Evolutionary conservation across 441 rosid genomes (phyloP).

Genomic region (Sinapis alba): DNA sequence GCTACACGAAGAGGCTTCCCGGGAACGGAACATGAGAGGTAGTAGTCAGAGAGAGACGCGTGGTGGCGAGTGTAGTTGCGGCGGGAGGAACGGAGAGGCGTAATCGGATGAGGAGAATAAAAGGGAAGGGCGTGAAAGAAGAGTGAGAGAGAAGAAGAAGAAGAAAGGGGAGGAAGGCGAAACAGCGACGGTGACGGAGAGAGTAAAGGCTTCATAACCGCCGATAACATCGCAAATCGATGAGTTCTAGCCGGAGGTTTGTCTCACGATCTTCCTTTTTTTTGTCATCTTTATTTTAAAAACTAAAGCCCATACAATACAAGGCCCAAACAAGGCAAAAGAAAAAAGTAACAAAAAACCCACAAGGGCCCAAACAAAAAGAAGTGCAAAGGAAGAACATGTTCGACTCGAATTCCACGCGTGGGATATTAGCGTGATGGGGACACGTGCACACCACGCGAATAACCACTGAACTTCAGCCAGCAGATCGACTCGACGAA

Average conservation of each 20-base stretch:
- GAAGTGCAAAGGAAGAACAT: no score
- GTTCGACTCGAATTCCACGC: no score
- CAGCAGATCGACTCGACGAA: no score
- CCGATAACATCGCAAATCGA: constrained; percentile 9
- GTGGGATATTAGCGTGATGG: no score
- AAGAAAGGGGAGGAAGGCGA: constrained; percentile 7
- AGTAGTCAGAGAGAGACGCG: constrained; percentile 44
- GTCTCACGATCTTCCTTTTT: no score
- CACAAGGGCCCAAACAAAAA: no score
- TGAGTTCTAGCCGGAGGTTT: background rate
- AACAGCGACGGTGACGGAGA: constrained; percentile 10
- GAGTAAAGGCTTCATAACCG: constrained; percentile 13
- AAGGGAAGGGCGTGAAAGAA: background rate
- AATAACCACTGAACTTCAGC: no score
- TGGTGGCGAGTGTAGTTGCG: constrained; percentile 18
- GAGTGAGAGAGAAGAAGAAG: background rate
- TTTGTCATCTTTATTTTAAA: no score
- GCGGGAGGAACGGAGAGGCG: constrained; percentile 19
- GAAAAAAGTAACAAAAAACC: no score
- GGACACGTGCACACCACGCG: no score
- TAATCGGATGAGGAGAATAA: constrained; percentile 17
- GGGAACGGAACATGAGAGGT: constrained; percentile 77
- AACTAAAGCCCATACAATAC: no score
- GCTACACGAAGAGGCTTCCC: constrained; percentile 63
- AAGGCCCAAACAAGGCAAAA: no score